Percentiles rank a stretch among this genome's conserved stretches.
Evolutionary conservation across 768 basidiomycete genomes (phyloP).

Genomic region (Trametes cinnabarina): DNA sequence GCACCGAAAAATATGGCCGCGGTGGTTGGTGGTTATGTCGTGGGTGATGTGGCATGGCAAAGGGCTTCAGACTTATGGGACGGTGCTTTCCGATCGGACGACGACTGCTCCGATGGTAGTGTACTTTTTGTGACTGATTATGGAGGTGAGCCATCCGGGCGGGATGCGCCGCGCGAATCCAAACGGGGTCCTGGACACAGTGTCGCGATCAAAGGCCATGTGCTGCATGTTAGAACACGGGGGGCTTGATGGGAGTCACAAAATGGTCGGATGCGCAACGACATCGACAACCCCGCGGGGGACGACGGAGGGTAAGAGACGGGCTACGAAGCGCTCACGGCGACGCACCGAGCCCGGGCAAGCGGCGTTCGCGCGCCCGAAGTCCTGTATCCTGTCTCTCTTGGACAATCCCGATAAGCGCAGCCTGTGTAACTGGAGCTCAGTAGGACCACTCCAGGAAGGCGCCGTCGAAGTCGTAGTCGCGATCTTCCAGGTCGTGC

Average conservation of each 20-base stretch:
- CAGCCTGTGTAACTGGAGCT: not conserved
- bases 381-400: not conserved
- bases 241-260: not conserved
- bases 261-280: not conserved
- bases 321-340: conserved; percentile 15
- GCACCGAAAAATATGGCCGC: conserved; percentile 16
- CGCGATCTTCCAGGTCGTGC: conserved; percentile 18
- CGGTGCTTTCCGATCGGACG: not conserved
- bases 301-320: conserved; percentile 6
- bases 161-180: not conserved
- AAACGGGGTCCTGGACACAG: not conserved
- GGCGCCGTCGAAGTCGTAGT: conserved; percentile 28
- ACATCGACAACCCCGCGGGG: conserved; percentile 2
- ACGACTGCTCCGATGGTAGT: not conserved
- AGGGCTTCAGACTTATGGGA: not conserved
- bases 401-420: not conserved
- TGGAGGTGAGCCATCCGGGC: not conserved
- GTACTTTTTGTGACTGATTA: not conserved
- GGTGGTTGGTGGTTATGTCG: not conserved
- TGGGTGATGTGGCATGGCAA: not conserved
- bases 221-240: not conserved
- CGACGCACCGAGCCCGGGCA: conserved; percentile 13
- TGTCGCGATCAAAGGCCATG: not conserved
- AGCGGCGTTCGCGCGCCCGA: conserved; percentile 1
- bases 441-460: conserved; percentile 32